Base-by-base conservation (phyloP, 352 stramenopile genomes). In the Pythium sp. region DNA sequence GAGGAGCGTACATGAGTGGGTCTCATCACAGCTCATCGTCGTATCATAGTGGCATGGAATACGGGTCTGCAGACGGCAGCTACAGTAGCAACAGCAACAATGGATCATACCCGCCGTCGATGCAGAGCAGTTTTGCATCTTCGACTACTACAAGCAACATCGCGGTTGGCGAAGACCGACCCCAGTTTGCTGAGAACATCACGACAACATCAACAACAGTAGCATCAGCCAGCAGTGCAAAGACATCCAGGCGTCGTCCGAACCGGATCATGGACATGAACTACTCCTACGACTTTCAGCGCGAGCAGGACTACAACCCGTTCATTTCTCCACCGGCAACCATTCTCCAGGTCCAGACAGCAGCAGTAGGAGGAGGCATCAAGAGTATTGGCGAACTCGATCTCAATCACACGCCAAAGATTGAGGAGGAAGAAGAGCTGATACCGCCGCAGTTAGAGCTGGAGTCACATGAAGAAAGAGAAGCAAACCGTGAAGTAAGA, bases 221-320 rank as follows among this genome's bases (percentile, higher is more conserved):
- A n/a, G 20, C 41, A 24, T 7, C 38, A 7, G 56, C 58, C 54
- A 41, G 22, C 26, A 58, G 53, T 18, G 22, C 54, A n/a, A 60
- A 60, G 54, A 24, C 22, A n/a, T 15, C 54, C 8, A 64, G n/a
- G 41, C 47, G 18, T 22, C 62, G 32, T 2, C 62, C 62, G 51
- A 49, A 30, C 9, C 62, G 51, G n/a, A 38, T 67, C 32, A 53
- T 60, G 47, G 76, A 83, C 41, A 60, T 83, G 32, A 79, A 65
- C 30, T 75, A 76, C 36, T 83, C 76, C 56, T 81, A 81, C 64
- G 76, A 83, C 38, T 79, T 83, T 34, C 73, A 83, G 64, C 72
- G 76, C 8, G 76, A 83, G 47, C 58, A 69, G 43, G 70, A 58
- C 22, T 73, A 65, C 72, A 79, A 83, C 28, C 76, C 76, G 41